These are phyloP conservation scores for Exophiala alcalophila DNA, from an alignment of 2,329 filamentous ascomycete genomes.

Conservation along the genomic window DNA sequence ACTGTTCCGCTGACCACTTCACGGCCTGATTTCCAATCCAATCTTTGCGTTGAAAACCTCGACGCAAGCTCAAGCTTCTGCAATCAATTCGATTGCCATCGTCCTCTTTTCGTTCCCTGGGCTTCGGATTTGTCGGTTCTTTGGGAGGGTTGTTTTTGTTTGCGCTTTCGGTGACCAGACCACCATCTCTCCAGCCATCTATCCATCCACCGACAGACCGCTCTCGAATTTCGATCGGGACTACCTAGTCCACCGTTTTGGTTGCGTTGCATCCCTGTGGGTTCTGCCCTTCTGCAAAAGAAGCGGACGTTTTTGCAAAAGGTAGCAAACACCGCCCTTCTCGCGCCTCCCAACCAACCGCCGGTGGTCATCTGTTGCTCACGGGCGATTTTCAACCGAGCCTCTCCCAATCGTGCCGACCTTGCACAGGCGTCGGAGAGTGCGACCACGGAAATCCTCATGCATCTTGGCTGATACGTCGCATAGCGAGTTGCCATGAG, in stretches of 20 bases:
- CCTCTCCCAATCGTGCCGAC: conserved; percentile 9
- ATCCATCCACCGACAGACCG: conserved; percentile 2
- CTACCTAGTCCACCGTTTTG: conserved; percentile 10
- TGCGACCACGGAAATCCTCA: conserved; percentile 20
- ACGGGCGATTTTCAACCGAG: conserved; percentile 12
- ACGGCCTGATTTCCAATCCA: too few species aligned
- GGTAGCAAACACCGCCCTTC: conserved; percentile 11
- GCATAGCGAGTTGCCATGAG: conserved; percentile 25
- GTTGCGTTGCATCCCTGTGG: conserved; percentile 19
- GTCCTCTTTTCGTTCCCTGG: not conserved
- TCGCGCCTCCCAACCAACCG: conserved; percentile 20
- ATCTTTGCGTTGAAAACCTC: too few species aligned
- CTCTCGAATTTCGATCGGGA: conserved; percentile 9
- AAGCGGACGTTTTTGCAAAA: conserved; percentile 3
- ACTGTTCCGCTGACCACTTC: too few species aligned
- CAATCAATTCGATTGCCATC: too few species aligned
- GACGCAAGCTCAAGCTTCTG: too few species aligned
- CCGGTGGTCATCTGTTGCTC: too few species aligned
- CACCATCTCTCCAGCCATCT: conserved; percentile 4
- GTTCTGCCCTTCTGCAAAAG: conserved; percentile 14
- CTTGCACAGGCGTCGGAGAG: conserved; percentile 8
- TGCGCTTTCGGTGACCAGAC: conserved; percentile 16
- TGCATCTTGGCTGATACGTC: conserved; percentile 21
- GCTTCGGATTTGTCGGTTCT: conserved; percentile 7
- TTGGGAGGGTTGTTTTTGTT: conserved; percentile 20